phyloP scores from a whole-genome alignment of 192 early-diverging fungal genomes.

The Coemansia sp. region DNA sequence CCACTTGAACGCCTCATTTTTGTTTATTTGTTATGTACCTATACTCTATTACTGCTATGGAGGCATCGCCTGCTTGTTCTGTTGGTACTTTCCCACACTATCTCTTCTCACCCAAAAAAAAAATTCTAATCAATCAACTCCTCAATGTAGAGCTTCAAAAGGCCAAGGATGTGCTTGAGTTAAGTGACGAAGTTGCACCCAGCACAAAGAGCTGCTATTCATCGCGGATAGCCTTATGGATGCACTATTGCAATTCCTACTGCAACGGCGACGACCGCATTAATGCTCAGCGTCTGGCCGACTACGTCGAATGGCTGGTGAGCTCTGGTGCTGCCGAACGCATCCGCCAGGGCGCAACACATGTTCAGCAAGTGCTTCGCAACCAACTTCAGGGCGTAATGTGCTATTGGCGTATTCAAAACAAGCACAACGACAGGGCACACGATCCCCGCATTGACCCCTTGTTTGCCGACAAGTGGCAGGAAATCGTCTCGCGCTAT shows the following conservation, averaged over 20 bases:
- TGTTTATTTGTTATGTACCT: conserved; percentile 8
- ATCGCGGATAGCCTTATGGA: conserved; percentile 51
- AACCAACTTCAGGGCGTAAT: conserved; percentile 54
- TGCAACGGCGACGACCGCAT: conserved; percentile 34
- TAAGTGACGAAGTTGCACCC: conserved; percentile 30
- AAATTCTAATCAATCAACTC: not conserved
- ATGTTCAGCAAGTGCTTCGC: conserved; percentile 49
- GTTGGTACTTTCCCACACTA: conserved; percentile 12
- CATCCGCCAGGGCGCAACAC: conserved; percentile 46
- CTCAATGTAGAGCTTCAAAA: conserved; percentile 36
- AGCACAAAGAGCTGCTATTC: conserved; percentile 54
- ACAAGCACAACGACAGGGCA: conserved; percentile 15
- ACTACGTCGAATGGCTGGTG: conserved; percentile 53
- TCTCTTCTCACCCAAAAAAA: not conserved
- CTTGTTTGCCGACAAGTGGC: conserved; percentile 40
- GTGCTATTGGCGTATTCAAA: conserved; percentile 52
- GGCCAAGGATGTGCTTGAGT: conserved; percentile 47
- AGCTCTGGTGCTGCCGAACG: conserved; percentile 48
- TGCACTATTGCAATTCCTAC: conserved; percentile 39
- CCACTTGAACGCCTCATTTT: conserved; percentile 1
- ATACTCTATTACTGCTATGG: conserved; percentile 6
- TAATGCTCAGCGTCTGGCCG: conserved; percentile 32
- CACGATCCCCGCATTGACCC: conserved; percentile 30
- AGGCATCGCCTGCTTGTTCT: not conserved
- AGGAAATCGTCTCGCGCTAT: conserved; percentile 34